Evolutionary conservation across 1,139 yeast genomes (phyloP), one percentile per base, ranked within the genome.

Genomic region (Blastobotrys petasosporus): DNA sequence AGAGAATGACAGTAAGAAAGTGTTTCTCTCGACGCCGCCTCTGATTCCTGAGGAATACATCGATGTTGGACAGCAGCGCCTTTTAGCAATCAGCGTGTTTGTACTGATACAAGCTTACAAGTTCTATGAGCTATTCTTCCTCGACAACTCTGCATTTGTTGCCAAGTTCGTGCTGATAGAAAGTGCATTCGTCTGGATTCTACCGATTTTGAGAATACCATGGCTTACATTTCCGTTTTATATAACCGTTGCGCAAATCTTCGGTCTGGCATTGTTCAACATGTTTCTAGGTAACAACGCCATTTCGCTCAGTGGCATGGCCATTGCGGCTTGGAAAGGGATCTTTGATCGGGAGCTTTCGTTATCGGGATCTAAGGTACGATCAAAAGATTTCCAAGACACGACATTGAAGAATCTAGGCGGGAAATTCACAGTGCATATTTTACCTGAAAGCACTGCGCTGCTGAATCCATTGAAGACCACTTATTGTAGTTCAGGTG

Each of bases 401-500:
- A 73, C 82, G 47, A 76, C 85, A 31, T 20, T 20, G 6, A 69
- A 82, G 2, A 94, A 88, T 61, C 84, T 92, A 60, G 82, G 79
- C 56, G 98, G 97, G 42, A 79, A 79, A 47, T 85, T 85, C 59
- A 85, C 92, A 2, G 83, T 92, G 54, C 85, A 90, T 56, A 85
- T 85, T 54, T 69, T 94, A 37, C 98, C 98, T 0, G 97, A 92
- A 61, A 85, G 95, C 37, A 82, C 94, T 0, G 96, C 94, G 2
- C 71, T 74, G 56, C 70, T 94, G 60, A 87, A 90, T 54, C 97
- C 97, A 1, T 77, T 80, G 54, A 77, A 74, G 39, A 77, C 75
- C 35, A 74, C 78, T 11, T 74, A 73, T 49, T 90, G 97, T 64
- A 62, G 87, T 40, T 39, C 30, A 9, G 33, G 37, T 9, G 79